These are phyloP conservation scores for Penicillium coprophilum DNA, from an alignment of 495 filamentous ascomycete genomes.

Conservation along the genomic window DNA sequence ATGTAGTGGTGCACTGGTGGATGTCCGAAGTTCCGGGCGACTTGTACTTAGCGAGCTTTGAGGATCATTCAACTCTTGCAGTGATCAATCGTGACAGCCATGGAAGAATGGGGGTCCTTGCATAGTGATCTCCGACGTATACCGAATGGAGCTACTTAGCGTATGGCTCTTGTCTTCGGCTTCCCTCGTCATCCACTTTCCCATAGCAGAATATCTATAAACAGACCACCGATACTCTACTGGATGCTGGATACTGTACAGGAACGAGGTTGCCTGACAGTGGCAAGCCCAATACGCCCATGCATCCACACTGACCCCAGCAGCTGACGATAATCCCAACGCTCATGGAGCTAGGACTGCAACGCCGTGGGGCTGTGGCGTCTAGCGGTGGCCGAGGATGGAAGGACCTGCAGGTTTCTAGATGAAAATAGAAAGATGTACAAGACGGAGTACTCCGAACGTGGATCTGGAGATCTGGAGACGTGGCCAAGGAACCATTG, in stretches of 20 bases:
- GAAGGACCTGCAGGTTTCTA: neutral
- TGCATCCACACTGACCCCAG: constrained; percentile 6
- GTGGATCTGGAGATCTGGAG: neutral
- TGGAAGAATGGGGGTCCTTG: neutral
- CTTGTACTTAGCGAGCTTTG: neutral
- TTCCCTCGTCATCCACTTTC: neutral
- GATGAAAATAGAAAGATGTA: neutral
- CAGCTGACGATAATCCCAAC: constrained; percentile 7
- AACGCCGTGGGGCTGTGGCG: constrained; percentile 19
- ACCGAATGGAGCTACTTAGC: neutral
- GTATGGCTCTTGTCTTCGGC: constrained; percentile 7
- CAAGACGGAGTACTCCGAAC: neutral
- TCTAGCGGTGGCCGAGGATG: constrained; percentile 6
- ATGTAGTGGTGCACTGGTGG: neutral
- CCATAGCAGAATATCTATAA: neutral
- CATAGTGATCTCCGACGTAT: neutral
- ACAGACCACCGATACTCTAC: neutral
- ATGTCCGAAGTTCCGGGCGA: neutral
- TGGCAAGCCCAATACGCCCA: constrained; percentile 16
- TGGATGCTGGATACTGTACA: neutral
- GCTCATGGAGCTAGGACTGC: neutral
- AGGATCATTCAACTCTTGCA: neutral
- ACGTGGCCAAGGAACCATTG: neutral
- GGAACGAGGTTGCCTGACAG: constrained; percentile 15
- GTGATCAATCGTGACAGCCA: neutral